Evolutionary conservation across 192 early-diverging fungal genomes (phyloP), one percentile per base, ranked within the genome.

Genomic region (Backusella parvicylindrica): DNA sequence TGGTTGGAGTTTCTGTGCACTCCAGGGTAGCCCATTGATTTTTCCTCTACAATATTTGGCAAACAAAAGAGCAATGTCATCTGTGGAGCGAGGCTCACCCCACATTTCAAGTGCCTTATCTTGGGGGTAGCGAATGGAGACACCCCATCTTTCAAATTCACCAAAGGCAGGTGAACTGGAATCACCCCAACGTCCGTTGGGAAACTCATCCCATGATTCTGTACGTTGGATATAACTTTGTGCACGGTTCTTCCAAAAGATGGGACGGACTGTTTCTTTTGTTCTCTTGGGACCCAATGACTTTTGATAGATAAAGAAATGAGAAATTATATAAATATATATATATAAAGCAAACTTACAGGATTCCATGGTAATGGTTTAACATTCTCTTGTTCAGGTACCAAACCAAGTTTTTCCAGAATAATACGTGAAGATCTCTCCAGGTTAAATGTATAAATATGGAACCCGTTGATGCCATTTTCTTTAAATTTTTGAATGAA

Each of bases 121-220:
- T 12, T 33, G 72, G 11, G 88, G 71, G 63, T 87, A 82, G 65
- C 94, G 94, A 23, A 95, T 84, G 16, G 84, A 86, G 41, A 89
- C 80, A 32, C 91, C 92, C 81, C 94, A 93, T 26, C 93, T 89
- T 74, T 93, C 93, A 36, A 89, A 64, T 35, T 89, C 88, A 50
- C 88, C 88, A 76, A 84, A 89, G 1, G 87, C 84, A 4, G 96
- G 96, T 4, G 96, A 99, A 31, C 96, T 86, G 23, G 98, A 91
- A 75, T 99, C 96, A 32, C 98, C 98, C 98, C 97, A 99, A 37
- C 98, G 92, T 40, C 98, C 98, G 75, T 99, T 99, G 18, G 96
- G 98, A 77, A 97, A 99, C 67, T 99, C 97, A 82, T 99, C 97
- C 90, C 91, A 92, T 53, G 88, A 83, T 64, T 93, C 92, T n/a